Conservation (phyloP, 257 asterid species). For the Petrea volubilis region DNA sequence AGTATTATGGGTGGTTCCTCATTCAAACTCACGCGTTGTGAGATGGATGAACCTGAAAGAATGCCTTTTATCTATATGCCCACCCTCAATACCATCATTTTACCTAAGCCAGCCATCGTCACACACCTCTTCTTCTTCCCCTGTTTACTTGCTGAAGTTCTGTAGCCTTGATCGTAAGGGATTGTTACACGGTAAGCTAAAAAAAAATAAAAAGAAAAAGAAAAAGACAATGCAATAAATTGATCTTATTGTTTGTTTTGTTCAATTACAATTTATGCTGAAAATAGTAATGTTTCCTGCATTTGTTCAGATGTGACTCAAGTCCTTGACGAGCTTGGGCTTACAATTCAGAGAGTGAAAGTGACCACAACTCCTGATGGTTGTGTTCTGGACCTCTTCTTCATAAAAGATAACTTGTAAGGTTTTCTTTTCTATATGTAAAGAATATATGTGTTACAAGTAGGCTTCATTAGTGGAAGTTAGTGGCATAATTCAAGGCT, state of each 20-base stretch:
- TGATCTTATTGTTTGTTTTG: not conserved
- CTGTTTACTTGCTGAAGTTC: conserved; percentile 60
- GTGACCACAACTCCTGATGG: conserved; percentile 86
- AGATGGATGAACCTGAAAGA: conserved; percentile 73
- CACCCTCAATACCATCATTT: conserved; percentile 51
- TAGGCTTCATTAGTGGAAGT: no score
- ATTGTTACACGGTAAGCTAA: conserved; percentile 81
- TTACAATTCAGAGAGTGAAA: conserved; percentile 71
- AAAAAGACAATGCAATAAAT: no score
- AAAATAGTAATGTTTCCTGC: not conserved
- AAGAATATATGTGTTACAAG: not conserved
- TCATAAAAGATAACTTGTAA: conserved; percentile 72
- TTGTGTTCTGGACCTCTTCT: conserved; percentile 72
- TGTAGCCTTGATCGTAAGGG: conserved; percentile 68
- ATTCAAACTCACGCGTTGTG: conserved; percentile 40
- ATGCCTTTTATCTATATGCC: conserved; percentile 67
- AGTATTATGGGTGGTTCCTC: conserved; percentile 67
- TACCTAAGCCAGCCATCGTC: conserved; percentile 48
- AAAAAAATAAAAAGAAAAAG: no score
- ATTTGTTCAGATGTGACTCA: conserved; percentile 60
- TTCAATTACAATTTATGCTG: conserved; percentile 8
- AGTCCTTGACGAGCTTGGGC: conserved; percentile 72
- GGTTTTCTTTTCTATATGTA: conserved; percentile 24
- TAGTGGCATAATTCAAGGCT: no score
- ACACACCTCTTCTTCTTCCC: conserved; percentile 33